These are phyloP conservation scores for Aeminium ludgeri DNA, from an alignment of 495 filamentous ascomycete species.

Conservation along the genomic window DNA sequence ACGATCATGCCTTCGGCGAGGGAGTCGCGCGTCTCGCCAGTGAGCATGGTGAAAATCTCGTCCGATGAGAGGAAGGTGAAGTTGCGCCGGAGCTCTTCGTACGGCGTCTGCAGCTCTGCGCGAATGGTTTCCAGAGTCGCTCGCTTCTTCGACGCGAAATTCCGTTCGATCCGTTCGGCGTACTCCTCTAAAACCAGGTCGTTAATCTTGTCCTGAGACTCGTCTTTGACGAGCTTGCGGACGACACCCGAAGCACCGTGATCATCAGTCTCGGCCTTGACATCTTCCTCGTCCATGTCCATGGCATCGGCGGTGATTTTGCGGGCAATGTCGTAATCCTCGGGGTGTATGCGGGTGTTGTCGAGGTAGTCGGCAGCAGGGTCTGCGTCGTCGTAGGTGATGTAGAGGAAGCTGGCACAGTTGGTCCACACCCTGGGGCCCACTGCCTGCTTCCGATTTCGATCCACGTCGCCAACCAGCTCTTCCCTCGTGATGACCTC, in stretches of 20 bases:
- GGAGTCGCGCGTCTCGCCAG: conserved; percentile 75
- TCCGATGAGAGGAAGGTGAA: conserved; percentile 55
- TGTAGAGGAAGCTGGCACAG: conserved; percentile 82
- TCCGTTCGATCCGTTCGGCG: conserved; percentile 82
- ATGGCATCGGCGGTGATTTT: conserved; percentile 98
- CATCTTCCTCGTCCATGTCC: conserved; percentile 91
- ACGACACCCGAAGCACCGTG: conserved; percentile 78
- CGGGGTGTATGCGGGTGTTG: conserved; percentile 89
- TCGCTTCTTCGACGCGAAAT: conserved; percentile 84
- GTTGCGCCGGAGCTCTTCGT: conserved; percentile 77
- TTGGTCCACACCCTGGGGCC: conserved; percentile 88
- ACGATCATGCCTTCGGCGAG: conserved; percentile 79
- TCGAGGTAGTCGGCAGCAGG: conserved; percentile 76
- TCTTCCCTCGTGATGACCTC: conserved; percentile 65
- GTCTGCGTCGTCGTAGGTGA: conserved; percentile 67
- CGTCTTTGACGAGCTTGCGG: conserved; percentile 77
- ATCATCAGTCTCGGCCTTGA: conserved; percentile 82
- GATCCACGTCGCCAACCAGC: conserved; percentile 69
- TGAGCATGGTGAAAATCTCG: conserved; percentile 92
- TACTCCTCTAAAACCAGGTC: conserved; percentile 94
- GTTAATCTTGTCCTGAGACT: conserved; percentile 85
- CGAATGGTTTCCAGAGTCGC: conserved; percentile 93
- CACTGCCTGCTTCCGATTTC: conserved; percentile 59
- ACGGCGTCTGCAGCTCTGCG: conserved; percentile 78
- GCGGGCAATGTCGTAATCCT: conserved; percentile 91